phyloP scores from a whole-genome alignment of 768 basidiomycete genomes.

The Collybia nuda region DNA sequence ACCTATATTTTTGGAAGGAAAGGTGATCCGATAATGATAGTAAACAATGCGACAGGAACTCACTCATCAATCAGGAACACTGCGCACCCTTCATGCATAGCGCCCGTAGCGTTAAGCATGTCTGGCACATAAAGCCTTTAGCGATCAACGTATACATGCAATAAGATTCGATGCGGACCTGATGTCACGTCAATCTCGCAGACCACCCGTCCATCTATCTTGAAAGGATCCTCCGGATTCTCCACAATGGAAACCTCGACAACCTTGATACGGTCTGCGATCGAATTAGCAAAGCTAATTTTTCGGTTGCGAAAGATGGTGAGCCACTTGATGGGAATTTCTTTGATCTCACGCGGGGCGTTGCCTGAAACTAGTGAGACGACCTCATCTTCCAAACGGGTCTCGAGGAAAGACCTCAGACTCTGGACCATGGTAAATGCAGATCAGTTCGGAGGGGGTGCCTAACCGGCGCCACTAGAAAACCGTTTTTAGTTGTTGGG shows the following conservation, averaged over 20 bases:
- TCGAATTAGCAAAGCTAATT: constrained; percentile 26
- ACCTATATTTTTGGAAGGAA: constrained; percentile 25
- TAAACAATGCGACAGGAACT: constrained; percentile 8
- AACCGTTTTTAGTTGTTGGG: too few species aligned
- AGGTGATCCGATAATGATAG: neutral
- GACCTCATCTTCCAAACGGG: constrained; percentile 19
- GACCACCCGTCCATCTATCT: constrained; percentile 35
- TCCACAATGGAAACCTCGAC: constrained; percentile 40
- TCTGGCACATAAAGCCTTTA: constrained; percentile 27
- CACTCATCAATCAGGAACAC: constrained; percentile 49
- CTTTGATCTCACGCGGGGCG: constrained; percentile 34
- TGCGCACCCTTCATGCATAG: constrained; percentile 40
- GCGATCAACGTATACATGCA: neutral
- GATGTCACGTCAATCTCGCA: constrained; percentile 42
- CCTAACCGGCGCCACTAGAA: too few species aligned
- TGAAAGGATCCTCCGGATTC: constrained; percentile 32
- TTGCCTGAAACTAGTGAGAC: constrained; percentile 31
- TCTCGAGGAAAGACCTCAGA: constrained; percentile 12
- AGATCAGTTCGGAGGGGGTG: too few species aligned
- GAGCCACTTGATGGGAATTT: constrained; percentile 37
- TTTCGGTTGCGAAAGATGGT: constrained; percentile 25
- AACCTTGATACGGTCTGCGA: constrained; percentile 28
- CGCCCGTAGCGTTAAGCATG: constrained; percentile 38
- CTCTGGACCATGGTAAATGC: too few species aligned
- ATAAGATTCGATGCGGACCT: constrained; percentile 29